phyloP scores from a whole-genome alignment of 2,329 filamentous ascomycete species.

The Colletotrichum scovillei region DNA sequence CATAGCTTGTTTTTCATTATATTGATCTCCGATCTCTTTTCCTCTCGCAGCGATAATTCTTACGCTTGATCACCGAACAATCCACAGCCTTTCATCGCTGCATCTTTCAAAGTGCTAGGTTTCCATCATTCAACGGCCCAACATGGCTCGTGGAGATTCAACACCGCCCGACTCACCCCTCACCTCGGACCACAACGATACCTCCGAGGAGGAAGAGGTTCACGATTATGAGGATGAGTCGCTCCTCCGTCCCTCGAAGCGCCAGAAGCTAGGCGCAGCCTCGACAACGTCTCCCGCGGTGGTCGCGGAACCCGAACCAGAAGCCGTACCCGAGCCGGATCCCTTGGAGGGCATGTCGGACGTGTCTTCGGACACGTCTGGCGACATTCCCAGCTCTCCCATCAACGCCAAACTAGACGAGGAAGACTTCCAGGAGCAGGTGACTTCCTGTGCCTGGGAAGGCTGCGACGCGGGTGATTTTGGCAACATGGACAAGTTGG shows the following conservation, averaged over 20 bases:
- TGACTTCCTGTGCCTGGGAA: conserved; percentile 83
- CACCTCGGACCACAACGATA: conserved; percentile 35
- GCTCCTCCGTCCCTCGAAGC: conserved; percentile 46
- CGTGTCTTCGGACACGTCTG: conserved; percentile 92
- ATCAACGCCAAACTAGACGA: conserved; percentile 76
- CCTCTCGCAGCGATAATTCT: neutral
- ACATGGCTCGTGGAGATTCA: conserved; percentile 30
- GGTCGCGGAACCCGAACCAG: conserved; percentile 33
- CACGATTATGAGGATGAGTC: conserved; percentile 42
- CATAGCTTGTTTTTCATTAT: neutral
- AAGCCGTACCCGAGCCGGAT: conserved; percentile 55
- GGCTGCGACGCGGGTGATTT: conserved; percentile 78
- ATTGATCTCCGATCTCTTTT: neutral
- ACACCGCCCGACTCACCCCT: conserved; percentile 35
- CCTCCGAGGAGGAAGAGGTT: conserved; percentile 35
- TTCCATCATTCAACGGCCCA: conserved; percentile 3
- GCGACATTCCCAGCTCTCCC: conserved; percentile 81
- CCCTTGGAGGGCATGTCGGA: conserved; percentile 72
- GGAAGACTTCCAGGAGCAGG: conserved; percentile 81
- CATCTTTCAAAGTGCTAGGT: conserved; percentile 20
- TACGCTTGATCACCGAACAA: neutral
- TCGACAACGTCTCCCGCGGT: conserved; percentile 59
- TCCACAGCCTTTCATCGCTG: neutral
- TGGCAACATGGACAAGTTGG: conserved; percentile 83
- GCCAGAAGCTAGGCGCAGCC: conserved; percentile 48